These are phyloP conservation scores for Euphorbia tirucalli DNA, from an alignment of 345 rosid genomes.

Conservation along the genomic window DNA sequence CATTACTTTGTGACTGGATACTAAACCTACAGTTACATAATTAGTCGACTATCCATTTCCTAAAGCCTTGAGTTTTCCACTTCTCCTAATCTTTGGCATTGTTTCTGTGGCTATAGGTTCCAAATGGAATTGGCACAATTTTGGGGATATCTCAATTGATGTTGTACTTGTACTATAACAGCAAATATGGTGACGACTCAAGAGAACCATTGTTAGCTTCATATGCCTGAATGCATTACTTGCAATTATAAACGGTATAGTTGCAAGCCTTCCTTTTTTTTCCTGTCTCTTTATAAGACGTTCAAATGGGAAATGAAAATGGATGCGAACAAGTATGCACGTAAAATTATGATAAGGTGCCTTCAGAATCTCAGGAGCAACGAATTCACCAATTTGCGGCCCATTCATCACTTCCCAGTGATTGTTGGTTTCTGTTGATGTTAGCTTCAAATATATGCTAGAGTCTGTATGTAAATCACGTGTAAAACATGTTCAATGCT, in stretches of 20 bases:
- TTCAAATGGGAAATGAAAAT: too few relatives aligned
- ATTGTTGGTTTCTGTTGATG: too few relatives aligned
- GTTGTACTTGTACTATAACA: slow-evolving; percentile 35
- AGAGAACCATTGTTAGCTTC: slow-evolving; percentile 39
- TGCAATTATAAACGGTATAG: slow-evolving; percentile 1
- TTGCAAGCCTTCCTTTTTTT: neutral
- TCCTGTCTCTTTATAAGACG: too few relatives aligned
- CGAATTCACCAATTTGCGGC: too few relatives aligned
- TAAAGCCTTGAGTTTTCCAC: neutral
- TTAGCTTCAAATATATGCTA: too few relatives aligned
- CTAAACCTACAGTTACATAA: too few relatives aligned
- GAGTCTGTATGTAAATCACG: too few relatives aligned
- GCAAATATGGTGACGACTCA: slow-evolving; percentile 19
- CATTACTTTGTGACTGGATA: neutral
- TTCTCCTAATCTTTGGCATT: neutral
- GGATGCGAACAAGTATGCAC: too few relatives aligned
- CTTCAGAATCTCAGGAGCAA: too few relatives aligned
- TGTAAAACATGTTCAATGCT: too few relatives aligned
- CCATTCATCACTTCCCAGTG: too few relatives aligned
- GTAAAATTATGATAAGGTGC: too few relatives aligned
- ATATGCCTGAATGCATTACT: neutral
- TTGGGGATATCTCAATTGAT: slow-evolving; percentile 39
- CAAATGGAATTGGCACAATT: slow-evolving; percentile 52
- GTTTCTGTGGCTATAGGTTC: slow-evolving; percentile 25
- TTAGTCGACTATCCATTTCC: neutral